phyloP scores from a whole-genome alignment of 1,284 basidiomycete species.

The Apiotrichum akiyoshidainum region DNA sequence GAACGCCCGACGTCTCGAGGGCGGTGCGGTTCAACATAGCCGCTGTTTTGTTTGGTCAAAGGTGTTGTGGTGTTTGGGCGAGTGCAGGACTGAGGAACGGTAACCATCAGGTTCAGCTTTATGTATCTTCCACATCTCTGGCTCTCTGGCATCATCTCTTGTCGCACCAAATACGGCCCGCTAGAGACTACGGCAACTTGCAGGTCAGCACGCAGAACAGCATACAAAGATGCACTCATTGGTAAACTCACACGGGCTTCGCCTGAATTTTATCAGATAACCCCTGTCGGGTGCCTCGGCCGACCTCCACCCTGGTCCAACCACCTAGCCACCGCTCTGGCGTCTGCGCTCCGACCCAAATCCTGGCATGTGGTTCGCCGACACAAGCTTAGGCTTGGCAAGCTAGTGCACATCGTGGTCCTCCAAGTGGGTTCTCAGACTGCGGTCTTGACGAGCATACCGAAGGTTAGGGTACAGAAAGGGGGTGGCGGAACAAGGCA shows the following conservation, averaged over 20 bases:
- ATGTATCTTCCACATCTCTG: not conserved
- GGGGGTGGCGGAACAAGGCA: not conserved
- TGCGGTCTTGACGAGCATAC: too few species aligned
- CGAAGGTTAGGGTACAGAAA: not conserved
- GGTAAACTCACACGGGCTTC: not conserved
- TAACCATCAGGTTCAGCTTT: not conserved
- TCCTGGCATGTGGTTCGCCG: not conserved
- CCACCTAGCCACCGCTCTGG: not conserved
- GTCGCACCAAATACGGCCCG: too few species aligned
- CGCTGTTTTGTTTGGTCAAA: not conserved
- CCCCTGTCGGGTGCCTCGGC: not conserved
- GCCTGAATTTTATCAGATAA: constrained; percentile 2
- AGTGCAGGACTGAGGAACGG: not conserved
- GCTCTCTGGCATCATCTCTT: too few species aligned
- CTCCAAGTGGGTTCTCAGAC: too few species aligned
- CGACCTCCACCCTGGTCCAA: not conserved
- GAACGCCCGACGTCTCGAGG: not conserved
- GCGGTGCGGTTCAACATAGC: not conserved
- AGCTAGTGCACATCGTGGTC: too few species aligned
- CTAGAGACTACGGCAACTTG: too few species aligned
- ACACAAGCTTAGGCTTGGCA: too few species aligned
- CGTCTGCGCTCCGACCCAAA: not conserved
- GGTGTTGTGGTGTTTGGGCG: not conserved
- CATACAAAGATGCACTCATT: too few species aligned
- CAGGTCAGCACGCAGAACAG: too few species aligned